These are phyloP conservation scores for Buddleja alternifolia DNA, from an alignment of 257 asterid genomes.

Conservation along the genomic window DNA sequence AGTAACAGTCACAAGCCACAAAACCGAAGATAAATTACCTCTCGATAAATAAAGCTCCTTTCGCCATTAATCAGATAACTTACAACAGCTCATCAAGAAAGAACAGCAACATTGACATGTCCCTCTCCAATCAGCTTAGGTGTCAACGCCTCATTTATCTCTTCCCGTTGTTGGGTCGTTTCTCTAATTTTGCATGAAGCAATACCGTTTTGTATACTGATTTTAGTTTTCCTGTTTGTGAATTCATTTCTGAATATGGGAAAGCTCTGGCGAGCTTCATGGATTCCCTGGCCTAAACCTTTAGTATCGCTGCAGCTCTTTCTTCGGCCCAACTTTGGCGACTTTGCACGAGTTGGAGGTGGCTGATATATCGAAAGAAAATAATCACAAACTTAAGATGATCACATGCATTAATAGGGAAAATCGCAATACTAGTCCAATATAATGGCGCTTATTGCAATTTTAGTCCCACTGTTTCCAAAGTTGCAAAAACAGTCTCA, in stretches of 20 bases:
- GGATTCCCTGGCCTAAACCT: constrained; percentile 33
- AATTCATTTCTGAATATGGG: constrained; percentile 41
- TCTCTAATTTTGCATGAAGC: constrained; percentile 30
- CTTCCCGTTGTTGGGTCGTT: constrained; percentile 25
- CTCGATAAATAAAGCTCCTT: constrained; percentile 35
- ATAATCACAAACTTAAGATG: constrained; percentile 19
- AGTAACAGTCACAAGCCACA: constrained; percentile 23
- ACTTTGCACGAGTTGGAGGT: constrained; percentile 82
- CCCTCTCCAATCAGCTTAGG: constrained; percentile 37
- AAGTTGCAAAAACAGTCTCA: too few species aligned
- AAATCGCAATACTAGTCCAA: too few species aligned
- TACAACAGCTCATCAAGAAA: constrained; percentile 42
- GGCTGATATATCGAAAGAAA: constrained; percentile 42
- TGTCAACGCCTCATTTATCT: constrained; percentile 28
- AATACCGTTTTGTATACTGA: constrained; percentile 34
- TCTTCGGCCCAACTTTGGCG: constrained; percentile 76
- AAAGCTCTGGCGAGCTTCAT: constrained; percentile 42
- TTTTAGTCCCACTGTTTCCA: too few species aligned
- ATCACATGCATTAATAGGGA: neutral
- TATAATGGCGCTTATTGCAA: too few species aligned
- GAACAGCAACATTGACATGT: constrained; percentile 31
- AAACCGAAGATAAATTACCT: constrained; percentile 24
- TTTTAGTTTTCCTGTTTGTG: constrained; percentile 38
- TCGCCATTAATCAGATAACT: constrained; percentile 31
- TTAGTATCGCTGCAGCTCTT: constrained; percentile 50